A percentile compares a stretch with the other conserved stretches of the same genome.
These are phyloP conservation scores for Lunularia cruciata DNA, from an alignment of 225 moss, liverwort and hornwort species.

Conservation along the genomic window DNA sequence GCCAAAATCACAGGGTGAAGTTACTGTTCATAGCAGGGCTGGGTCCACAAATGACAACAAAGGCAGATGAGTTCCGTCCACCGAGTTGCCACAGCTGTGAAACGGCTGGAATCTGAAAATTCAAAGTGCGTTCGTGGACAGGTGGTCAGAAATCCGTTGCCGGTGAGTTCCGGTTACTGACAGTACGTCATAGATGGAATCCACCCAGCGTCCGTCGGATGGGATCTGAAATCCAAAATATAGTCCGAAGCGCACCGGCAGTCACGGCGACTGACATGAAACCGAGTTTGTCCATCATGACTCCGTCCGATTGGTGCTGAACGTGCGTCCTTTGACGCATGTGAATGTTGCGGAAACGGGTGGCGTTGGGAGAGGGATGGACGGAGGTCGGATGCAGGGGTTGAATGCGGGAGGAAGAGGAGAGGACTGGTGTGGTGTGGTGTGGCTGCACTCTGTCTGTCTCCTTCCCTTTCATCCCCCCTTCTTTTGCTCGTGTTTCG, in stretches of 20 bases:
- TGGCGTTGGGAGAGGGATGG: neutral
- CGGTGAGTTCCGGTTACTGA: constrained; percentile 1
- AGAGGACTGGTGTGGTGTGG: constrained; percentile 5
- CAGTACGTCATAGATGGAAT: neutral
- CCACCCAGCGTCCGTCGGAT: neutral
- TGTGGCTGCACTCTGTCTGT: constrained; percentile 8
- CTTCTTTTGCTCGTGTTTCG: constrained; percentile 15
- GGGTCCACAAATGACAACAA: neutral
- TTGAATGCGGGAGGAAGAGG: constrained; percentile 1
- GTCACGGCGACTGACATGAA: neutral
- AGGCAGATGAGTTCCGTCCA: constrained; percentile 2
- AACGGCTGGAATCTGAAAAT: constrained; percentile 10
- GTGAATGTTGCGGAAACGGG: no score
- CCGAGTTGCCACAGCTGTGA: constrained; percentile 10
- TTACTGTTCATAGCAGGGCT: neutral
- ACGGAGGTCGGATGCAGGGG: constrained; percentile 3
- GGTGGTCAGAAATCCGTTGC: constrained; percentile 18
- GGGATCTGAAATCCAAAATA: neutral
- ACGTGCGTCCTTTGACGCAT: no score
- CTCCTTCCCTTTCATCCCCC: neutral
- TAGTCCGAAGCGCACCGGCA: neutral
- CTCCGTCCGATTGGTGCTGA: no score
- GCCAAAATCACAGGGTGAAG: no score
- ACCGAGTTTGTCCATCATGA: no score
- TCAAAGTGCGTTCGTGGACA: constrained; percentile 1